Evolutionary conservation across 306 rosid species (phyloP).

Genomic region (Pachyrhizus erosus): DNA sequence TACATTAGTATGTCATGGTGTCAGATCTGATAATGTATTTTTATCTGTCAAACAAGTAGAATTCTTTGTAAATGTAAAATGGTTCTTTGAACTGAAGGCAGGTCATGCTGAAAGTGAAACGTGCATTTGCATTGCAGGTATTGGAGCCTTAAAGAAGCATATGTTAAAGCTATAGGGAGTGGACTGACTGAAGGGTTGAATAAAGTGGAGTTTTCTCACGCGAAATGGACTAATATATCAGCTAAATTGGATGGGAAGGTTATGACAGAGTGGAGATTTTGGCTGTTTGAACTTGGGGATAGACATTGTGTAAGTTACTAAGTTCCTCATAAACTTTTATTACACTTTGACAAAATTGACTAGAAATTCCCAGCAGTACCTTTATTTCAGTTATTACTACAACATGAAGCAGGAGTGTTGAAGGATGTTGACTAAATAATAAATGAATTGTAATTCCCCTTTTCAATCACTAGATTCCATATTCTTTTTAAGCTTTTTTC

Average conservation of each 20-base stretch:
- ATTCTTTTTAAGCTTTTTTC: not conserved
- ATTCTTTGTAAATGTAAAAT: not conserved
- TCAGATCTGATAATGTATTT: not conserved
- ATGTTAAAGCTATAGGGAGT: constrained; percentile 85
- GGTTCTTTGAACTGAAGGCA: constrained; percentile 15
- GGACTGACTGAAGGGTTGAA: constrained; percentile 69
- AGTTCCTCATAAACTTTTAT: constrained; percentile 29
- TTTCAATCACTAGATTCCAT: not conserved
- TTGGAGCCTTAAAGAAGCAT: constrained; percentile 94
- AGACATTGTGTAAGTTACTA: constrained; percentile 68
- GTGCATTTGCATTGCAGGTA: constrained; percentile 59
- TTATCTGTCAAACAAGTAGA: not conserved
- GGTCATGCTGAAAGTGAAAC: constrained; percentile 9
- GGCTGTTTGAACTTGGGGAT: constrained; percentile 72
- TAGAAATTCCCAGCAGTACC: not conserved
- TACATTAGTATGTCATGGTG: not conserved
- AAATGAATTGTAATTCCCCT: not conserved
- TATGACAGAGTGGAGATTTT: constrained; percentile 77
- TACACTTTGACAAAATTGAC: not conserved
- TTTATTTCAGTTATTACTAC: not conserved
- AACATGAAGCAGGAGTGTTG: not conserved
- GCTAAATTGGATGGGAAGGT: constrained; percentile 60
- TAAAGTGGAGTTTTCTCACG: constrained; percentile 79
- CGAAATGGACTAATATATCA: constrained; percentile 62
- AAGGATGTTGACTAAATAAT: not conserved